Evolutionary conservation across 1,139 yeast species (phyloP), one percentile per base, ranked within the genome.

Genomic region (Ogataea hybrid): DNA sequence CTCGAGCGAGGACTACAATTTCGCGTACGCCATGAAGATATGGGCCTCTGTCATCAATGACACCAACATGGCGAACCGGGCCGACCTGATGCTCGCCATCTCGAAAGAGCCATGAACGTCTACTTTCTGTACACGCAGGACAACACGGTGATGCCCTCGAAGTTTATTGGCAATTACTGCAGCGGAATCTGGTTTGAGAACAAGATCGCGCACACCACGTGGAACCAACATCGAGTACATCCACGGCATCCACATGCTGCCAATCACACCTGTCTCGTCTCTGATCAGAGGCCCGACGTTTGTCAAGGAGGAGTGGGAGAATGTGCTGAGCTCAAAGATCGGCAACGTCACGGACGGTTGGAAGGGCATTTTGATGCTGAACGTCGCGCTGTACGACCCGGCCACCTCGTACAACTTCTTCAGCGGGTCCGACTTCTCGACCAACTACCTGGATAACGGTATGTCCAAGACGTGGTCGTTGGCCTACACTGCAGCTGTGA

Each of bases 161-260:
- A 66, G 31, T 72, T 77, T 51, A 68, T 79, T 41, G 69, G 70
- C 14, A 82, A 83, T 61, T 81, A 79, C 59, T 86, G 81, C 8
- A 71, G 83, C 45, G 89, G 90, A 40, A 83, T 83, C 37, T 62
- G 79, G 44, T 83, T 80, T 61, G 96, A 88, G 62, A 88, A 89
- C 66, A 88, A 89, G 68, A 68, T 84, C 45, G 94, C 85, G 53
- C 94, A 85, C 64, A 85, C 96, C 7, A 90, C 96, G 4, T 56
- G 95, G 95, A 12, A 71, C 71, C 43, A 69, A 75, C 38, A 51
- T 69, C 27, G 88, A 88, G 64, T 89, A 83, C 62, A 88, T 89
- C 41, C 96, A 88, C 58, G 95, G 96, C 63, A 88, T 89, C 51
- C 96, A 89, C 61, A 90, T 90, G 81, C 69, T 89, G 48, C 95